Evolutionary conservation across 768 basidiomycete genomes (phyloP), one percentile per base, ranked within the genome.

Genomic region (Naganishia vaughanmartiniae): DNA sequence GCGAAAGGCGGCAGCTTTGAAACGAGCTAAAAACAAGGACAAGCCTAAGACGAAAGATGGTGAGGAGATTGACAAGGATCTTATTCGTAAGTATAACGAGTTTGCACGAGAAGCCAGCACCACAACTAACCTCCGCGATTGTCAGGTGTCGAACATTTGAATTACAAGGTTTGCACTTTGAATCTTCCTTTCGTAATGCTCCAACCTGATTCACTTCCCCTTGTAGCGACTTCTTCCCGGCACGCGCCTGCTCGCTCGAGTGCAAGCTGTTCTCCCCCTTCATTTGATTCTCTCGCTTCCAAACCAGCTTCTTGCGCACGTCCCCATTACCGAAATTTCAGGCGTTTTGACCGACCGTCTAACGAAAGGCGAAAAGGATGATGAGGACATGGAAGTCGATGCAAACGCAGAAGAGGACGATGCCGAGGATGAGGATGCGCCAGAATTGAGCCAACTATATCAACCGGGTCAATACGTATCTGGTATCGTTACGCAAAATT

Each of bases 231-330:
- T 96, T 15, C 82, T 84, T 54, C 83, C 88, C 42, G 94, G 93
- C 45, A 93, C 92, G 86, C 92, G 89, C 78, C 85, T 97, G 26
- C 83, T 98, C 42, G 89, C 88, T n/a, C 90, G 93, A 82, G 86
- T 99, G 65, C 85, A 91, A 74, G 86, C 89, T 31, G 86, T 98
- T 65, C 87, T 92, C 72, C 91, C 94, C 14, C 87, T 99, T 42
- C 90, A 92, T 54, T 85, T 99, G 70, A 86, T 98, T 70, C 84
- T 98, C 33, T 97, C 95, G 21, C 85, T 99, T n/a, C 95, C 96
- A 21, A 91, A 94, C 76, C 94, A 97, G 82, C 87, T 99, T 46
- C 86, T 91, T 74, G 96, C 87, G 11, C 93, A 99, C 81, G 85
- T 98, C 39, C 94, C 95, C 28, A 92, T 99, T 73, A 98, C 94